Evolutionary conservation across 805 yeast species (phyloP), one percentile per base, ranked within the genome.

Genomic region (Monosporozyma yasuniensis): DNA sequence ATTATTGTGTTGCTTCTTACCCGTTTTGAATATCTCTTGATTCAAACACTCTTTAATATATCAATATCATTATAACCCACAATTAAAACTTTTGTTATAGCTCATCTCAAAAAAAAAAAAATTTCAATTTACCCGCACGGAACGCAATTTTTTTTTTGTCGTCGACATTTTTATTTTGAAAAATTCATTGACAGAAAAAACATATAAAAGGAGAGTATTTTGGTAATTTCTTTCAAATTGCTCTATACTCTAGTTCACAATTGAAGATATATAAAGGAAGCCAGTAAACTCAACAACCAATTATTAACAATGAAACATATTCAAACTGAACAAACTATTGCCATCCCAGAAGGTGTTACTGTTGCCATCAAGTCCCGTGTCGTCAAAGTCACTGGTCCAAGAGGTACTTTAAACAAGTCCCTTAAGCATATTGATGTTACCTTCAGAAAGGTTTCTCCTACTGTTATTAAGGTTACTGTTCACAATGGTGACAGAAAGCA

Each of bases 401-500:
- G 98, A 80, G 99, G 99, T 77, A 78, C 80, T 61, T 79, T 91
- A 72, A 71, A 74, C 78, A 91, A 93, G 84, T 80, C 85, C 79
- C 80, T 91, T 72, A 82, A 84, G 72, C 99, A 93, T 80, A 83
- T 93, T 68, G 87, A 91, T 73, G 96, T 93, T 65, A 84, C 96
- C 64, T 91, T 93, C 84, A 65, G 73, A 69, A 88, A 90, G 80
- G 70, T 86, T 60, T 72, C 75, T 70, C 76, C 80, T 18, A 14
- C 38, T 35, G 25, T 48, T 67, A 78, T 93, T 77, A 86, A 84
- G 78, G 81, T 93, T 72, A 79, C 89, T 65, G 96, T 93, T 63
- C 95, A 86, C 84, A 88, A 91, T 74, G 99, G 98, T 79, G 96
- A 88, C 86, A 87, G 98, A 83, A 91, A 91, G 85, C 99, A 93